Evolutionary conservation across 306 rosid species (phyloP).

Genomic region (Luffa acutangula): DNA sequence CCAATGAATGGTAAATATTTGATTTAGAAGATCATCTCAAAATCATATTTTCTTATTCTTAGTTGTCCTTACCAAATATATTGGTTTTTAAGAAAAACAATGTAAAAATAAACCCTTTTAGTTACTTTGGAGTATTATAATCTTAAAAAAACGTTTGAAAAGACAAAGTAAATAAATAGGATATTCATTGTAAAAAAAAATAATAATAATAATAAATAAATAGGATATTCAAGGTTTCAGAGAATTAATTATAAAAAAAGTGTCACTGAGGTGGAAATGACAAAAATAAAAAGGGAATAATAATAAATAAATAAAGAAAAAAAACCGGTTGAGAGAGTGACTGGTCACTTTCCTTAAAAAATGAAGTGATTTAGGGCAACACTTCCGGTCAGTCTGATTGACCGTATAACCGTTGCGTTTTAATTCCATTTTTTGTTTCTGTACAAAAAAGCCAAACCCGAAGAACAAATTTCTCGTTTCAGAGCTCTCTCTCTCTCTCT

Average conservation of each 20-base stretch:
- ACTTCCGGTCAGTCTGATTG: conserved; percentile 1
- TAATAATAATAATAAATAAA: too few species aligned
- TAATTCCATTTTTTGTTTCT: background rate
- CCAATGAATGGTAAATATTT: too few species aligned
- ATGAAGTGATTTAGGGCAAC: background rate
- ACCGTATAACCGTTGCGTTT: conserved; percentile 6
- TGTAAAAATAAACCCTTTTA: too few species aligned
- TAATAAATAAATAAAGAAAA: background rate
- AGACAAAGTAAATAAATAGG: too few species aligned
- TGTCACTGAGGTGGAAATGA: background rate
- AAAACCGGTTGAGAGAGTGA: background rate
- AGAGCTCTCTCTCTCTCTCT: background rate
- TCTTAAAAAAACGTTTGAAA: too few species aligned
- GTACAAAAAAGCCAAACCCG: background rate
- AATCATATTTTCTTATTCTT: too few species aligned
- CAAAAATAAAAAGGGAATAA: background rate
- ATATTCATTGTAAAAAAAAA: too few species aligned
- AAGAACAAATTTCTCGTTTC: background rate
- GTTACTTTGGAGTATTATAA: too few species aligned
- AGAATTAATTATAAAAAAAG: background rate
- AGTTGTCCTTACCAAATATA: too few species aligned
- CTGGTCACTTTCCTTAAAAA: background rate
- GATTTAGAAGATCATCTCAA: too few species aligned
- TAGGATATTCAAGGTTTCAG: background rate
- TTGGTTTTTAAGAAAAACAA: too few species aligned